Evolutionary conservation across 768 basidiomycete genomes (phyloP).

Genomic region (Phanerochaete sordida): DNA sequence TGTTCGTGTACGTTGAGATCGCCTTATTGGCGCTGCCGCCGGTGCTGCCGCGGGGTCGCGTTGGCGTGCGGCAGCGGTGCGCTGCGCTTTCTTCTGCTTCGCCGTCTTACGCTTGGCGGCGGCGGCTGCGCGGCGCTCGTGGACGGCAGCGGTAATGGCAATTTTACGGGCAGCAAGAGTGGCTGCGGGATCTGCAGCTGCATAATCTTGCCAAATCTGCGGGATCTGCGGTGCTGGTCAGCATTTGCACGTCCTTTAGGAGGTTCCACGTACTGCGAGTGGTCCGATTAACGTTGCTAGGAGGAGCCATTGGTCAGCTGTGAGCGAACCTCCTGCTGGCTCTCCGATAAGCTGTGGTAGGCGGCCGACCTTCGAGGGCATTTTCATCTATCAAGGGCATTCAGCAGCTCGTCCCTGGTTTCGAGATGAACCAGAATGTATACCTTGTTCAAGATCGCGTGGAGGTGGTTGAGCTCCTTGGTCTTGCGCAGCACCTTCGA

Average conservation of each 20-base stretch:
- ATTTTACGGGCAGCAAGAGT: neutral
- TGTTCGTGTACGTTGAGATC: too few species aligned
- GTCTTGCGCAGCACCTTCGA: neutral
- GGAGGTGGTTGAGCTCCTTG: slow-evolving; percentile 22
- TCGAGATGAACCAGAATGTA: neutral
- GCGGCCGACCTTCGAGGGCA: slow-evolving; percentile 18
- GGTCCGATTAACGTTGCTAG: slow-evolving; percentile 14
- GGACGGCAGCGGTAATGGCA: neutral
- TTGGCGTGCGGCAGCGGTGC: slow-evolving; percentile 2
- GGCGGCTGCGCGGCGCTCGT: neutral
- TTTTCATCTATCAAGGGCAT: slow-evolving; percentile 13
- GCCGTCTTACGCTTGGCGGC: neutral
- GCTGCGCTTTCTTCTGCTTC: too few species aligned
- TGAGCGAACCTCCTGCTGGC: slow-evolving; percentile 23
- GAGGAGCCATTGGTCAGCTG: slow-evolving; percentile 22
- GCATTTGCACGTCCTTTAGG: neutral
- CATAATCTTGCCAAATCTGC: slow-evolving; percentile 12
- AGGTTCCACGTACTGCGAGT: slow-evolving; percentile 11
- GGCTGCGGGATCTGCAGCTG: neutral
- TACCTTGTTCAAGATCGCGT: slow-evolving; percentile 18
- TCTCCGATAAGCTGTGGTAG: slow-evolving; percentile 19
- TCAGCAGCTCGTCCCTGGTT: neutral
- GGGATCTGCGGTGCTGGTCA: slow-evolving; percentile 7
- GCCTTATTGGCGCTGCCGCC: neutral
- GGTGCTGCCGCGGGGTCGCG: neutral